A percentile compares a stretch with the other conserved stretches of the same genome.
These are phyloP conservation scores for Rhizophagus sp. DNA, from an alignment of 192 early-diverging fungal species.

Conservation along the genomic window DNA sequence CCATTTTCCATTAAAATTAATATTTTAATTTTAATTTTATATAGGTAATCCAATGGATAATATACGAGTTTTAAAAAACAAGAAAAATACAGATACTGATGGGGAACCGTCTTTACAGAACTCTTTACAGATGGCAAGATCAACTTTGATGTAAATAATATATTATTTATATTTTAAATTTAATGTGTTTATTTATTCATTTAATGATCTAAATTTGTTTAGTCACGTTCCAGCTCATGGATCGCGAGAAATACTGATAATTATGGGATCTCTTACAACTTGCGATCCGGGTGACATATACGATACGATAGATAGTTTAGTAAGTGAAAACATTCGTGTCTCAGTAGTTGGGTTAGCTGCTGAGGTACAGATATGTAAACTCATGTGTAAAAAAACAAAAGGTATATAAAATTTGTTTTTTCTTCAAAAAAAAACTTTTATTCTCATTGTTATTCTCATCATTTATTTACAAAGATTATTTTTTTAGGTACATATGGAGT, in stretches of 20 bases:
- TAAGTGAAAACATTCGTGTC: slow-evolving; percentile 72
- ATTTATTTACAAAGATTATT: not conserved
- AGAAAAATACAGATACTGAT: slow-evolving; percentile 65
- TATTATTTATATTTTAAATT: not conserved
- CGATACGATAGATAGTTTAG: slow-evolving; percentile 72
- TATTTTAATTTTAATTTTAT: not conserved
- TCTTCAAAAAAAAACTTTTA: not conserved
- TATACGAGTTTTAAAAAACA: slow-evolving; percentile 63
- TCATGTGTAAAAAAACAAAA: slow-evolving; percentile 72
- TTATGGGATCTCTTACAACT: slow-evolving; percentile 87
- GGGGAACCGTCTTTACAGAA: slow-evolving; percentile 96
- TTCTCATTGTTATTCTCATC: not conserved
- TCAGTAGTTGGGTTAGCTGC: slow-evolving; percentile 89
- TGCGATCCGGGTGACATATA: slow-evolving; percentile 94
- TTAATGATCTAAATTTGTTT: slow-evolving; percentile 23
- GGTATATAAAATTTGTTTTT: slow-evolving; percentile 43
- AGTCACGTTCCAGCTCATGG: slow-evolving; percentile 88
- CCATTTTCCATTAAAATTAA: not conserved
- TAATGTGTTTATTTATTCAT: not conserved
- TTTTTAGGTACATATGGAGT: slow-evolving; percentile 75
- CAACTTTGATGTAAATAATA: slow-evolving; percentile 54
- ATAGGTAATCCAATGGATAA: slow-evolving; percentile 80
- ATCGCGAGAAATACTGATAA: slow-evolving; percentile 82
- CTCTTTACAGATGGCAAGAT: slow-evolving; percentile 80
- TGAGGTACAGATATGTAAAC: slow-evolving; percentile 82